Evolutionary conservation across 805 yeast species (phyloP), one percentile per base, ranked within the genome.

Genomic region (Monosporozyma unispora): DNA sequence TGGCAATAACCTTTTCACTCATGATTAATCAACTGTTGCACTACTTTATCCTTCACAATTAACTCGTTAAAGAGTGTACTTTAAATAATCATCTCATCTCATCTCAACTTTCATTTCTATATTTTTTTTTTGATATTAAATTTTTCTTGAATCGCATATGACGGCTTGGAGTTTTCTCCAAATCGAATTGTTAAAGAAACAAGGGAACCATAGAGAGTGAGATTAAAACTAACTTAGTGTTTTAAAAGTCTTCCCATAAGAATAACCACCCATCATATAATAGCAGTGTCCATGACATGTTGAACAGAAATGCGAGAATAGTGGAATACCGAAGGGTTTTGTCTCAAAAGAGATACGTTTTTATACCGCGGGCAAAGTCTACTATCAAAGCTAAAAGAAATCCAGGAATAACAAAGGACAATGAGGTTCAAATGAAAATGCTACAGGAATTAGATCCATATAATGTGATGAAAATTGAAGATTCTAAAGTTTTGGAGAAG

Each of bases 401-500:
- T 8, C 25, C 21, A 10, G 25, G 7, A 39, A 12, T 12, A 21
- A 28, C 48, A 43, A 45, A 50, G 51, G 28, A 48, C 41, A 38
- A 48, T 56, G 33, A 53, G 38, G 12, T 14, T 44, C 21, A 29
- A 43, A 55, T 52, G 10, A 50, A 52, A 9, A n/a, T 39, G n/a
- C 22, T 21, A 21, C 16, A 19, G 0, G 59, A 56, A 33, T 43
- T 57, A 39, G 51, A 50, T 35, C 50, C 54, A 10, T 42, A 44
- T 25, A 27, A 28, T 3, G 44, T 50, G 3, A 38, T 50, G 52
- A 23, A 28, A 7, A 47, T 50, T 3, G 45, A 48, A 14, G 51
- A 50, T 42, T 48, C 58, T n/a, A 54, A 55, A 38, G 52, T 55
- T n/a, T 35, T 64, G 31, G 59, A 58, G 19, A 55, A 56, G 28